A percentile compares a stretch with the other conserved stretches of the same genome.
Conservation (phyloP, 176 grass and related monocot species). For the Oryza australiensis region DNA sequence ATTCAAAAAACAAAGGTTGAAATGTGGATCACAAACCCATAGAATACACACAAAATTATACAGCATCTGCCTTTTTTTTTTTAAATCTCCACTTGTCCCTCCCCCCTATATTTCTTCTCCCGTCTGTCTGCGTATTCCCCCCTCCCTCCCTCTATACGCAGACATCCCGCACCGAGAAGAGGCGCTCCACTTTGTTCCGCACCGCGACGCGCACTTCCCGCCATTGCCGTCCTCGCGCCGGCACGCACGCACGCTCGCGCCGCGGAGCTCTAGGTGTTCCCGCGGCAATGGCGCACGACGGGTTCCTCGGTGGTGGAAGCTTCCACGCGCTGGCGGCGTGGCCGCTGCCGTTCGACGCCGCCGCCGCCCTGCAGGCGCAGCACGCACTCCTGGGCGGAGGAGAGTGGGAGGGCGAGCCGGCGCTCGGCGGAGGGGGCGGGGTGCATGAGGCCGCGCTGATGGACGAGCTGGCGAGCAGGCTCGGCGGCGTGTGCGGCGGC, state of each 20-base stretch:
- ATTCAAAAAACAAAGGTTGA: not conserved
- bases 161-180: constrained; percentile 24
- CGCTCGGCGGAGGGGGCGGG: constrained; percentile 32
- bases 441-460: constrained; percentile 29
- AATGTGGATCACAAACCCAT: too few relatives aligned
- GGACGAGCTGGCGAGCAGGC: constrained; percentile 53
- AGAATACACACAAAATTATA: not conserved
- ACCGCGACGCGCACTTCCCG: constrained; percentile 29
- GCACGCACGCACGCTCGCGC: not conserved
- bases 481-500: constrained; percentile 53
- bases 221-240: constrained; percentile 34
- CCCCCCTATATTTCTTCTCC: not conserved
- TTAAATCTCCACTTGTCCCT: too few relatives aligned
- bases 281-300: constrained; percentile 19
- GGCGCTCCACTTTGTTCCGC: constrained; percentile 25
- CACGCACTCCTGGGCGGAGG: not conserved
- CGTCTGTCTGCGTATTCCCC: too few relatives aligned
- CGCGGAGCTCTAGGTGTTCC: not conserved
- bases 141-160: not conserved
- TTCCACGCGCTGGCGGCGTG: constrained; percentile 5
- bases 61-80: not conserved
- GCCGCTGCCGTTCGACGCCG: not conserved
- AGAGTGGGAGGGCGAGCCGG: constrained; percentile 32
- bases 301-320: constrained; percentile 7
- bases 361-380: not conserved